Evolutionary conservation across 2,329 filamentous ascomycete genomes (phyloP).

Genomic region (Arachnomyces sp.): DNA sequence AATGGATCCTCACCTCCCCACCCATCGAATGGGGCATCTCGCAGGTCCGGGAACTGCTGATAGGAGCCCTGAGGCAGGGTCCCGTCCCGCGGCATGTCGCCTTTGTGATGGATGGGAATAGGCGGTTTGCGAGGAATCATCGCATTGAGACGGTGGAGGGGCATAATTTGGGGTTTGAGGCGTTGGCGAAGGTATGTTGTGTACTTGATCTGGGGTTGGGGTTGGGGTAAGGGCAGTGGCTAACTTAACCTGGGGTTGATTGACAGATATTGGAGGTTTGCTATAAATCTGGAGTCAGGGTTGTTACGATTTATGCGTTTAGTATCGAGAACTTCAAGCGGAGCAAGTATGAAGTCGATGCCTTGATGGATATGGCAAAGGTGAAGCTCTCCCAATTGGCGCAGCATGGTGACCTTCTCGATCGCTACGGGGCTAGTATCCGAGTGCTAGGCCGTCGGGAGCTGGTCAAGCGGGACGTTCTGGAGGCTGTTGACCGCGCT

Average conservation of each 20-base stretch:
- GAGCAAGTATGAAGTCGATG: conserved; percentile 91
- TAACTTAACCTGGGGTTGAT: neutral
- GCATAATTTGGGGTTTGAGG: conserved; percentile 92
- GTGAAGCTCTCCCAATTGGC: conserved; percentile 85
- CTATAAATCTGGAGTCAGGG: conserved; percentile 94
- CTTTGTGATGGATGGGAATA: conserved; percentile 99
- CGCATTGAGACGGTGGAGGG: conserved; percentile 95
- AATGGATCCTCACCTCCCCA: conserved; percentile 79
- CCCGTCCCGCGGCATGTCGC: conserved; percentile 91
- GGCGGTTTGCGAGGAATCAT: conserved; percentile 80
- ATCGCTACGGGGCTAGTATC: conserved; percentile 83
- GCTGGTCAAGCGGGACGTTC: conserved; percentile 75
- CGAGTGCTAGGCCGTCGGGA: conserved; percentile 77
- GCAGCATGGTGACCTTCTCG: conserved; percentile 85
- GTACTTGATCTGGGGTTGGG: neutral
- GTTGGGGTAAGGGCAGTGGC: neutral
- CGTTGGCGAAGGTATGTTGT: conserved; percentile 65
- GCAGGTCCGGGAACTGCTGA: conserved; percentile 71
- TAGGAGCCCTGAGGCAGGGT: conserved; percentile 80
- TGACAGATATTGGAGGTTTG: conserved; percentile 83
- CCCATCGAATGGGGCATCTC: conserved; percentile 84
- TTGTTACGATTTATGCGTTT: conserved; percentile 96
- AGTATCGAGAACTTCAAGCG: conserved; percentile 99
- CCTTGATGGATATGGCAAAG: conserved; percentile 95
- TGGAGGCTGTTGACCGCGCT: conserved; percentile 78